Evolutionary conservation across 805 yeast genomes (phyloP).

Genomic region (Kluyveromyces aestuarii): DNA sequence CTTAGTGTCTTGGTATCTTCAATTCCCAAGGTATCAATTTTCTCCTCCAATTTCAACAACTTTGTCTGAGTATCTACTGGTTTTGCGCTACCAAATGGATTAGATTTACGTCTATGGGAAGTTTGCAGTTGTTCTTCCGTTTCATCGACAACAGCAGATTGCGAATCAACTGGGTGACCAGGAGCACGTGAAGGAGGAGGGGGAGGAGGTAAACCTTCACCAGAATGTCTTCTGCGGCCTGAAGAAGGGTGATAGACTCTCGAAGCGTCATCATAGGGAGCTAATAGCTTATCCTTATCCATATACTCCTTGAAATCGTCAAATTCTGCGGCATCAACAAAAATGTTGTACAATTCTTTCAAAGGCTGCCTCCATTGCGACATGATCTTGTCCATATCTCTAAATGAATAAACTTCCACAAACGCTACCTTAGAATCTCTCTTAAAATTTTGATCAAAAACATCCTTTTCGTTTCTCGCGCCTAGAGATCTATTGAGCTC

Average conservation of each 20-base stretch:
- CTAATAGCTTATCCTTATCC: constrained; percentile 19
- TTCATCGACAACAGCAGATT: constrained; percentile 13
- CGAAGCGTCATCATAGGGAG: constrained; percentile 18
- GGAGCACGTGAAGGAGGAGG: not conserved
- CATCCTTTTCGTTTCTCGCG: constrained; percentile 42
- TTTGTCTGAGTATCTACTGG: constrained; percentile 72
- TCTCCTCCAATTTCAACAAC: constrained; percentile 52
- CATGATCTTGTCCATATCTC: constrained; percentile 29
- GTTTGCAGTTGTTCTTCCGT: constrained; percentile 12
- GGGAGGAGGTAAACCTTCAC: not conserved
- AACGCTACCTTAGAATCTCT: constrained; percentile 37
- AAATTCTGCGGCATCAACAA: constrained; percentile 30
- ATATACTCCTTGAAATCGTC: constrained; percentile 32
- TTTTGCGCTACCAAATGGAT: constrained; percentile 78
- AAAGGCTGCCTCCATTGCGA: constrained; percentile 24
- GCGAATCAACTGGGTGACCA: not conserved
- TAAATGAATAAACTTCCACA: constrained; percentile 40
- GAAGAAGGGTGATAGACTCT: constrained; percentile 10
- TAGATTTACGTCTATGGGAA: constrained; percentile 34
- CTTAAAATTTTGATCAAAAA: constrained; percentile 48
- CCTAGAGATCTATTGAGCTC: constrained; percentile 54
- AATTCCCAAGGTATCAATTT: constrained; percentile 33
- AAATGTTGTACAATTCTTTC: constrained; percentile 29
- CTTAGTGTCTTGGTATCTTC: constrained; percentile 34
- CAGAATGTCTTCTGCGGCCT: constrained; percentile 1